phyloP scores from a whole-genome alignment of 352 stramenopile species.

The Globisporangium okanoganense region DNA sequence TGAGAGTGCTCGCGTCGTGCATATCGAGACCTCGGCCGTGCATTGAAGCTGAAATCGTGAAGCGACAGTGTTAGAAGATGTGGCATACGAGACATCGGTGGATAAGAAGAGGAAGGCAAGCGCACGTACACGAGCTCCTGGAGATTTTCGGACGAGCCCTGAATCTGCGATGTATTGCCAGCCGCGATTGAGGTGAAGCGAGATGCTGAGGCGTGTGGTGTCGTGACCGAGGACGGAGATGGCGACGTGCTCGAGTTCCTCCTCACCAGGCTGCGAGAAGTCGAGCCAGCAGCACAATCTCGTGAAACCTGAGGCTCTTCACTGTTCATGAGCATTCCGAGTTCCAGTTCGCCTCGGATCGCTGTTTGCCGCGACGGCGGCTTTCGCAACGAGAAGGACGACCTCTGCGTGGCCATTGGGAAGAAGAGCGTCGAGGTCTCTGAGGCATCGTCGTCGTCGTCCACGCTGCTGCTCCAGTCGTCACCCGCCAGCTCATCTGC shows the following conservation, averaged over 20 bases:
- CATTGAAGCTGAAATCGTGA: slow-evolving; percentile 27
- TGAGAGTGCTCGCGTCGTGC: slow-evolving; percentile 38
- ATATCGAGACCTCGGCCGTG: slow-evolving; percentile 48
- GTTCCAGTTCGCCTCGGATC: slow-evolving; percentile 28
- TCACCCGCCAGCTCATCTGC: not conserved
- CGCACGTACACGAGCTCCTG: slow-evolving; percentile 17
- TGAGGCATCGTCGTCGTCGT: not conserved
- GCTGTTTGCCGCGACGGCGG: slow-evolving; percentile 27
- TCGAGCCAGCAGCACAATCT: not conserved
- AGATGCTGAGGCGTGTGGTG: not conserved
- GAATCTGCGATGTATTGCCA: slow-evolving; percentile 8
- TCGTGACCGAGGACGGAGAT: not conserved
- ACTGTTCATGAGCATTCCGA: not conserved
- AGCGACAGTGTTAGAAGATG: slow-evolving; percentile 7
- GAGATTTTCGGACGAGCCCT: slow-evolving; percentile 15
- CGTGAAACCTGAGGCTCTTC: not conserved
- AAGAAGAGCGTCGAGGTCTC: not conserved
- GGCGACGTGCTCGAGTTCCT: not conserved
- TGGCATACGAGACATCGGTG: not conserved
- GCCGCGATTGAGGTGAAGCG: not conserved
- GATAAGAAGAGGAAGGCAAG: not conserved
- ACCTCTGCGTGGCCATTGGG: not conserved
- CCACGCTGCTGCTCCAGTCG: not conserved
- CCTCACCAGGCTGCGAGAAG: not conserved
- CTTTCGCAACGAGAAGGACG: not conserved